phyloP scores from a whole-genome alignment of 495 filamentous ascomycete species.

The Extremus antarcticus region DNA sequence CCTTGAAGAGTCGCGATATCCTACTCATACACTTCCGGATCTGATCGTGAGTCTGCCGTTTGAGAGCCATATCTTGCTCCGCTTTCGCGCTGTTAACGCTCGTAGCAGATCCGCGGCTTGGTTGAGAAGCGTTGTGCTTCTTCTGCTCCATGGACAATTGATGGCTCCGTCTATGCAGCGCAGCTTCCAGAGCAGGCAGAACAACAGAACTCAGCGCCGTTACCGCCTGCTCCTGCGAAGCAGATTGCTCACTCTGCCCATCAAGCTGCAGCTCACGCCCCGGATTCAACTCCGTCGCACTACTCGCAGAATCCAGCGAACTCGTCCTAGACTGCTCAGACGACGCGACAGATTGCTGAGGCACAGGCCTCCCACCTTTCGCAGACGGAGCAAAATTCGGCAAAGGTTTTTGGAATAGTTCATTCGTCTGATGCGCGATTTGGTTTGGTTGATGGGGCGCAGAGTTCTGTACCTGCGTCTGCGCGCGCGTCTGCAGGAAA shows the following conservation, averaged over 20 bases:
- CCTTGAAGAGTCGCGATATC: slow-evolving; percentile 62
- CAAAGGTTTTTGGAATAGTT: slow-evolving; percentile 22
- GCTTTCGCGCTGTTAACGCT: not conserved
- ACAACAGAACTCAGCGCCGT: slow-evolving; percentile 73
- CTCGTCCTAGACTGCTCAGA: too few species aligned
- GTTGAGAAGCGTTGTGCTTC: slow-evolving; percentile 30
- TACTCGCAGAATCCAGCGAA: too few species aligned
- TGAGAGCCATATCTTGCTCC: slow-evolving; percentile 40
- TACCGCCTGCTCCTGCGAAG: slow-evolving; percentile 25
- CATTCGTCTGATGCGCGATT: slow-evolving; percentile 12
- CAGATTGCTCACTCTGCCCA: too few species aligned
- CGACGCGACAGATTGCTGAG: too few species aligned
- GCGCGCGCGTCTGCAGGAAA: not conserved
- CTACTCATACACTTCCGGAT: slow-evolving; percentile 69
- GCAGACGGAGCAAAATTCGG: slow-evolving; percentile 6
- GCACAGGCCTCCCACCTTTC: not conserved
- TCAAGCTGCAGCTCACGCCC: too few species aligned
- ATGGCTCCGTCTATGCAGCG: slow-evolving; percentile 67
- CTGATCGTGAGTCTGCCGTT: slow-evolving; percentile 63
- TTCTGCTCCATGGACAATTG: slow-evolving; percentile 47
- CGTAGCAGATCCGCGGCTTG: slow-evolving; percentile 4
- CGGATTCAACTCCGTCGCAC: too few species aligned
- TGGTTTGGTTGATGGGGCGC: not conserved
- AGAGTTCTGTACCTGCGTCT: not conserved
- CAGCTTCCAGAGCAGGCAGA: slow-evolving; percentile 79